phyloP scores from a whole-genome alignment of 208 protist species.

The Leptomonas pyrrhocoris region DNA sequence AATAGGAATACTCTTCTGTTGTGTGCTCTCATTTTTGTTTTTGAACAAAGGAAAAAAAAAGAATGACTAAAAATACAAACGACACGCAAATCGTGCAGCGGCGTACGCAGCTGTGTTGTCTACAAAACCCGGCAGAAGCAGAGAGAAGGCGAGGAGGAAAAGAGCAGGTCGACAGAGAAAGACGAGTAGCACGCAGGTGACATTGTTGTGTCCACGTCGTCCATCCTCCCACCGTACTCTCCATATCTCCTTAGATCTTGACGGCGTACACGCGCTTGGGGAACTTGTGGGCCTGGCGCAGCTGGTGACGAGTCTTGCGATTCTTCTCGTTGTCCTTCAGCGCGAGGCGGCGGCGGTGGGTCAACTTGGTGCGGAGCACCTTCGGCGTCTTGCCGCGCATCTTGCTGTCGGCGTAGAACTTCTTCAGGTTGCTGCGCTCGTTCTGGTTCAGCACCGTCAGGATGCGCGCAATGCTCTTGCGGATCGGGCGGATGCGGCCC shows the following conservation, averaged over 20 bases:
- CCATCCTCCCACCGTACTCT: conserved; percentile 26
- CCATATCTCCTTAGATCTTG: conserved; percentile 68
- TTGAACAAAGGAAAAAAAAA: too few relatives aligned
- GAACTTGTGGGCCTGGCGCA: conserved; percentile 78
- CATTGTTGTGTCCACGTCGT: too few relatives aligned
- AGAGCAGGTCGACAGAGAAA: too few relatives aligned
- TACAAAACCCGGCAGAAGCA: too few relatives aligned
- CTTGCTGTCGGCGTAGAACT: conserved; percentile 95
- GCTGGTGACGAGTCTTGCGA: conserved; percentile 85
- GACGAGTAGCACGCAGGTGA: too few relatives aligned
- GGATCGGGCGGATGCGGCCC: conserved; percentile 95
- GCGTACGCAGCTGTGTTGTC: too few relatives aligned
- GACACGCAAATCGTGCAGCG: too few relatives aligned
- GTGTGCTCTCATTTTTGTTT: too few relatives aligned
- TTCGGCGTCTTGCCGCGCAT: conserved; percentile 77
- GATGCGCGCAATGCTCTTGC: conserved; percentile 97
- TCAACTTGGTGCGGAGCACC: conserved; percentile 86
- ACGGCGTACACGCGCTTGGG: conserved; percentile 90
- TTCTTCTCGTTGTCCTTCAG: conserved; percentile 90
- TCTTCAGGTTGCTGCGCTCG: conserved; percentile 90
- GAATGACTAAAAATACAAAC: too few relatives aligned
- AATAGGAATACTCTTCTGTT: too few relatives aligned
- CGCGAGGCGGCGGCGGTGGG: conserved; percentile 85
- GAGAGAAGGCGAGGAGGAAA: too few relatives aligned
- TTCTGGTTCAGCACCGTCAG: conserved; percentile 98